Evolutionary conservation across 129 eudicot genomes (phyloP).

Genomic region (Tagetes erecta): DNA sequence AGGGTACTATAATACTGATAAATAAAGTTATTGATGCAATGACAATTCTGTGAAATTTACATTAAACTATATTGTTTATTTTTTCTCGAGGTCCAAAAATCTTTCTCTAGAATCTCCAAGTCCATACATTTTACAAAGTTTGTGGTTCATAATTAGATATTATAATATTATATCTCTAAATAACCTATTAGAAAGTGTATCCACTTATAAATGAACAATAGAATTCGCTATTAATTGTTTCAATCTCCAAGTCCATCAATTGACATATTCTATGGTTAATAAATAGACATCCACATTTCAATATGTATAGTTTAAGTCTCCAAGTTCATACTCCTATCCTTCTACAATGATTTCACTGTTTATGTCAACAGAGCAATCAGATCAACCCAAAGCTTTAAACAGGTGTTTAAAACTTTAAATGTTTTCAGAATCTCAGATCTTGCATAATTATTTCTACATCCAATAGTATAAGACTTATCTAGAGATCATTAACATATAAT

Average conservation of each 20-base stretch:
- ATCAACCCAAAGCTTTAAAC: neutral
- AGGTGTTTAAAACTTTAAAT: neutral
- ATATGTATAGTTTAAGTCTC: neutral
- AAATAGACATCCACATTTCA: neutral
- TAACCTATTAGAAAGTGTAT: conserved; percentile 5
- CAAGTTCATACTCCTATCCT: neutral
- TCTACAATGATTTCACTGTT: neutral
- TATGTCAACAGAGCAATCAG: neutral
- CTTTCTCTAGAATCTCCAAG: neutral
- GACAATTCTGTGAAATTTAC: neutral
- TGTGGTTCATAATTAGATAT: neutral
- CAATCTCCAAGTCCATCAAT: neutral
- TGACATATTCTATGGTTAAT: neutral
- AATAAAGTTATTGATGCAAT: neutral
- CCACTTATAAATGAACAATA: neutral
- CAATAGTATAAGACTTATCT: neutral
- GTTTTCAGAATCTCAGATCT: neutral
- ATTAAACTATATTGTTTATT: neutral
- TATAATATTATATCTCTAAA: neutral
- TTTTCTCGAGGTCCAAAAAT: neutral
- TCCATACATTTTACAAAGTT: neutral
- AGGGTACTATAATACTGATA: neutral
- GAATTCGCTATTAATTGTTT: neutral
- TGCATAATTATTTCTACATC: neutral
- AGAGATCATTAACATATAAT: neutral